Evolutionary conservation across 1,139 yeast genomes (phyloP).

Genomic region (Blastobotrys proliferans): DNA sequence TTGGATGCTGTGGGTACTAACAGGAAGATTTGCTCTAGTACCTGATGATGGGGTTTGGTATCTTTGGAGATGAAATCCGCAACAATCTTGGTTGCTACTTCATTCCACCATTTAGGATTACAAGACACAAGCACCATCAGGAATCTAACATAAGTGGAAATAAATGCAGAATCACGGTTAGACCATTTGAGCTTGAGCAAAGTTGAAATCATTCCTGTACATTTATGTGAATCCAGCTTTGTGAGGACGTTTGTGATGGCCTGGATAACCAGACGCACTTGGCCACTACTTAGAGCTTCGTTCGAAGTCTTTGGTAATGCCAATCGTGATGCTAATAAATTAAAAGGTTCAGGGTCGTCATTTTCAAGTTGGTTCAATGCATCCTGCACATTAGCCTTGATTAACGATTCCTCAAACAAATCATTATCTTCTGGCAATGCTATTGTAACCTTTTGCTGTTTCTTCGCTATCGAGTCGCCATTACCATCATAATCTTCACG

Average conservation of each 20-base stretch:
- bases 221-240: slow-evolving; percentile 44
- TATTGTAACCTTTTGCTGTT: slow-evolving; percentile 8
- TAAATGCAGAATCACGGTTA: slow-evolving; percentile 39
- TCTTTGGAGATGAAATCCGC: slow-evolving; percentile 47
- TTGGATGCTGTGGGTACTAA: slow-evolving; percentile 79
- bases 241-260: slow-evolving; percentile 50
- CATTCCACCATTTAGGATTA: slow-evolving; percentile 84
- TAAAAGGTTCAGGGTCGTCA: slow-evolving; percentile 43
- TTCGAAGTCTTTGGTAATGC: slow-evolving; percentile 40
- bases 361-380: slow-evolving; percentile 67
- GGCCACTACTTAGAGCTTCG: slow-evolving; percentile 42
- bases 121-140: slow-evolving; percentile 76
- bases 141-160: slow-evolving; percentile 60
- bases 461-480: background rate
- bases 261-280: slow-evolving; percentile 43
- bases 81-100: slow-evolving; percentile 65
- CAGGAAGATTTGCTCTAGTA: slow-evolving; percentile 58
- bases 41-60: slow-evolving; percentile 59
- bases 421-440: slow-evolving; percentile 4
- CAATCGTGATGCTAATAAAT: slow-evolving; percentile 45
- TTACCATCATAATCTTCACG: slow-evolving; percentile 7
- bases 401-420: slow-evolving; percentile 6
- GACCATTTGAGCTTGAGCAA: slow-evolving; percentile 60
- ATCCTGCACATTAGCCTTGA: slow-evolving; percentile 43
- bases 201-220: slow-evolving; percentile 46